These are phyloP conservation scores for Acanthamoeba culbertsoni DNA, from an alignment of 208 protist species.

Conservation along the genomic window DNA sequence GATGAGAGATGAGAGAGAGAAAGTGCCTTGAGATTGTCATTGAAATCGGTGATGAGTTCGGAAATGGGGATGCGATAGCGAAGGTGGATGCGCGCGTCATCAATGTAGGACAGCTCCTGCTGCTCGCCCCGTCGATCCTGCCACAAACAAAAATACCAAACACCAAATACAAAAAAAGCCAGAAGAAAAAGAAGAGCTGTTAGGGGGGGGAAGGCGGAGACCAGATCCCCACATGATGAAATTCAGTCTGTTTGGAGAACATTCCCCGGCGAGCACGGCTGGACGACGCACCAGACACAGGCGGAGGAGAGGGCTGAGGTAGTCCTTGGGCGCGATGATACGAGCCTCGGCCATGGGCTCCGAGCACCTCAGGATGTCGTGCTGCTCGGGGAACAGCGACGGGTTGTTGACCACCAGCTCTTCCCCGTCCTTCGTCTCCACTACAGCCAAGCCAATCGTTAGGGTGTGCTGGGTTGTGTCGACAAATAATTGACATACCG, in stretches of 20 bases:
- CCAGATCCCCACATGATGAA: too few relatives aligned
- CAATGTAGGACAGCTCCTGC: conserved; percentile 64
- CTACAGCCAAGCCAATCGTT: not conserved
- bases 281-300: conserved; percentile 61
- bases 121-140: conserved; percentile 58
- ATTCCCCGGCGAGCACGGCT: too few relatives aligned
- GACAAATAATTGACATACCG: not conserved
- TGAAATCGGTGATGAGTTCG: conserved; percentile 95
- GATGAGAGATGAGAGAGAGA: conserved; percentile 63
- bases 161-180: too few relatives aligned
- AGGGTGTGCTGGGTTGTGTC: not conserved
- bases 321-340: conserved; percentile 90
- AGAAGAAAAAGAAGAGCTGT: too few relatives aligned
- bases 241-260: too few relatives aligned
- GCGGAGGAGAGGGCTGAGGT: conserved; percentile 87
- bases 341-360: conserved; percentile 91
- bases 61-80: conserved; percentile 91
- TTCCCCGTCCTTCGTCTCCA: conserved; percentile 46
- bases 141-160: not conserved
- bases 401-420: conserved; percentile 55
- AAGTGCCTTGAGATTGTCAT: conserved; percentile 90
- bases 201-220: too few relatives aligned
- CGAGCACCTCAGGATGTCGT: not conserved
- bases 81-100: conserved; percentile 69
- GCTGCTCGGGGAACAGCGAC: conserved; percentile 60